phyloP scores from a whole-genome alignment of 2,329 filamentous ascomycete genomes.

The Ploettnerulaceae sp. region DNA sequence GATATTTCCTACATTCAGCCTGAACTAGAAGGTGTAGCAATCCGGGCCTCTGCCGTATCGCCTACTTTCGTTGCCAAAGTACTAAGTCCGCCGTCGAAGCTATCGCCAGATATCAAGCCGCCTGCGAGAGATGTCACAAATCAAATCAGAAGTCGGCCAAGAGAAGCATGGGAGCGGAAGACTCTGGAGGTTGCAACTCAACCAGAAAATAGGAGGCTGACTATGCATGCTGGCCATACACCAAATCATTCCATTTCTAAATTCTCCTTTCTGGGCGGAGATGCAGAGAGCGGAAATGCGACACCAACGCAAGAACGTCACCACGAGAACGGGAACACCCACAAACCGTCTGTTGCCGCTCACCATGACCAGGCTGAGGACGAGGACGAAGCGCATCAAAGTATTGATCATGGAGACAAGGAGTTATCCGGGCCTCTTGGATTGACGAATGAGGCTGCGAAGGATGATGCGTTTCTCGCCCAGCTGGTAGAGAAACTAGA shows the following conservation, averaged over 20 bases:
- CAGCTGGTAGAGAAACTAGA: slow-evolving; percentile 26
- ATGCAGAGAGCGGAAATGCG: slow-evolving; percentile 27
- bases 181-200: slow-evolving; percentile 23
- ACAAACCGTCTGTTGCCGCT: slow-evolving; percentile 7
- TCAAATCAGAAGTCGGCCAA: slow-evolving; percentile 4
- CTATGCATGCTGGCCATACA: slow-evolving; percentile 59
- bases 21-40: slow-evolving; percentile 53
- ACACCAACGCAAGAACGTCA: slow-evolving; percentile 28
- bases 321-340: slow-evolving; percentile 4
- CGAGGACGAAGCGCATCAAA: slow-evolving; percentile 11
- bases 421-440: slow-evolving; percentile 27
- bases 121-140: slow-evolving; percentile 19
- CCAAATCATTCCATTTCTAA: slow-evolving; percentile 52
- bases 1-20: slow-evolving; percentile 55
- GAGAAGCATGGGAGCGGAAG: slow-evolving; percentile 11
- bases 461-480: slow-evolving; percentile 26
- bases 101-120: slow-evolving; percentile 23
- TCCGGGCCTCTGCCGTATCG: slow-evolving; percentile 49
- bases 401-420: slow-evolving; percentile 24
- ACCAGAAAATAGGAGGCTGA: slow-evolving; percentile 46
- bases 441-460: slow-evolving; percentile 20
- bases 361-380: slow-evolving; percentile 1
- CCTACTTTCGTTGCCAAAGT: slow-evolving; percentile 31
- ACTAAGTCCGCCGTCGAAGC: slow-evolving; percentile 27
- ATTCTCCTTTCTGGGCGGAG: slow-evolving; percentile 39